Conservation (phyloP, 2,329 filamentous ascomycete species). For the Fusarium begoniae region DNA sequence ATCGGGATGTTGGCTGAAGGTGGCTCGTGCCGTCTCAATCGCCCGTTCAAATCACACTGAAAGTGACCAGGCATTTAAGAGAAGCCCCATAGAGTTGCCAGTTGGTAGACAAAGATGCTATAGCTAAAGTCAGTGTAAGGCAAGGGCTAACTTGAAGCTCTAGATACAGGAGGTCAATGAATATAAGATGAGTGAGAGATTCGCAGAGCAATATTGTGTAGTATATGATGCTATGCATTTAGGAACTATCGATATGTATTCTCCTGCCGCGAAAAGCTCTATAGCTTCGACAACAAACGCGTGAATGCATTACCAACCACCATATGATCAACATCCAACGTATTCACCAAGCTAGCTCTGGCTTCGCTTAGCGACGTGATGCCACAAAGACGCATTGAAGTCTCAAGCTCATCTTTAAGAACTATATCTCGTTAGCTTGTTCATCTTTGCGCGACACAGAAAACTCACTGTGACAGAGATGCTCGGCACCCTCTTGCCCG, state of each 20-base stretch:
- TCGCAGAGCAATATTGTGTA: neutral
- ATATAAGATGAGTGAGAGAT: no score
- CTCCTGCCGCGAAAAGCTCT: neutral
- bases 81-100: fast-evolving
- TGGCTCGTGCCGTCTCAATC: neutral
- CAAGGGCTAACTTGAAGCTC: neutral
- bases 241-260: neutral
- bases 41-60: fast-evolving
- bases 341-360: constrained; percentile 42
- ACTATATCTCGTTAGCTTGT: constrained; percentile 1
- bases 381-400: constrained; percentile 44
- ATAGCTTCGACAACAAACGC: constrained; percentile 26
- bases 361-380: constrained; percentile 43
- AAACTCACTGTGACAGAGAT: constrained; percentile 63
- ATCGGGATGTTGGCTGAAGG: fast-evolving
- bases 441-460: fast-evolving
- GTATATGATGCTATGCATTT: neutral
- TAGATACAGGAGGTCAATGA: fast-evolving
- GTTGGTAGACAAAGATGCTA: fast-evolving
- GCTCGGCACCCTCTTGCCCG: constrained; percentile 63
- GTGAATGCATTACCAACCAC: constrained; percentile 17
- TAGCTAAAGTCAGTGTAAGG: neutral
- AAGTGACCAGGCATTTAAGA: fast-evolving
- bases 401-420: constrained; percentile 45
- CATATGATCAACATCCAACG: constrained; percentile 44